phyloP scores from a whole-genome alignment of 2,329 filamentous ascomycete species.

The Clarireedia hainanense region DNA sequence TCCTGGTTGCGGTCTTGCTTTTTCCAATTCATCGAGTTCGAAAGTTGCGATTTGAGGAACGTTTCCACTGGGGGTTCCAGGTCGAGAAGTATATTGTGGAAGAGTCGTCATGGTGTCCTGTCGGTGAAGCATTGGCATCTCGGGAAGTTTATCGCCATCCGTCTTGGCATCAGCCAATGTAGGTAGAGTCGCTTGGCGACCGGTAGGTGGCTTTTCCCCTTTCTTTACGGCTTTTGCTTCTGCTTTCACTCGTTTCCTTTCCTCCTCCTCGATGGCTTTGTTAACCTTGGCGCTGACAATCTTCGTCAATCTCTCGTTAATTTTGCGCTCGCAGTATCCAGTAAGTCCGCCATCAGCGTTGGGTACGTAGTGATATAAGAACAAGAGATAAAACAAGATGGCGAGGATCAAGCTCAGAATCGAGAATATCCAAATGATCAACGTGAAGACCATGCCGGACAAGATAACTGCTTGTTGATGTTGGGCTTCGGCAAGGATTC shows the following conservation, averaged over 20 bases:
- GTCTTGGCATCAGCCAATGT: slow-evolving; percentile 43
- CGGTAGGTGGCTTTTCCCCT: slow-evolving; percentile 37
- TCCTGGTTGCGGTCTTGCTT: slow-evolving; percentile 40
- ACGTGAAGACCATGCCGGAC: slow-evolving; percentile 84
- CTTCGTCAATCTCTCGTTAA: slow-evolving; percentile 74
- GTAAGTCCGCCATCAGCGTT: slow-evolving; percentile 70
- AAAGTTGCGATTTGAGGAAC: slow-evolving; percentile 33
- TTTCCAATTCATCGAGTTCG: slow-evolving; percentile 46
- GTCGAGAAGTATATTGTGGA: slow-evolving; percentile 54
- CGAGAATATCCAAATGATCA: slow-evolving; percentile 82
- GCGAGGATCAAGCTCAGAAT: slow-evolving; percentile 69
- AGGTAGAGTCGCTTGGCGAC: slow-evolving; percentile 61
- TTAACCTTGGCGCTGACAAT: slow-evolving; percentile 85
- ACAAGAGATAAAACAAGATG: slow-evolving; percentile 72
- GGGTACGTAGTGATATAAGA: slow-evolving; percentile 89
- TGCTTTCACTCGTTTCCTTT: slow-evolving; percentile 47
- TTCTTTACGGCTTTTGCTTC: slow-evolving; percentile 43
- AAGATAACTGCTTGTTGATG: slow-evolving; percentile 75
- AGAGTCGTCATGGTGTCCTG: slow-evolving; percentile 55
- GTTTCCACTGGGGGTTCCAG: slow-evolving; percentile 41
- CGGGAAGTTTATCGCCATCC: slow-evolving; percentile 48
- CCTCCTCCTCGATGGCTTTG: slow-evolving; percentile 76
- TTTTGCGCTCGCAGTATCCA: slow-evolving; percentile 84
- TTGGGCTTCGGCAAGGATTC: slow-evolving; percentile 62
- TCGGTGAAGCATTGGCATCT: slow-evolving; percentile 51